A percentile compares a stretch with the other conserved stretches of the same genome.
phyloP scores from a whole-genome alignment of 2,329 filamentous ascomycete species.

The Colletotrichum scovillei region DNA sequence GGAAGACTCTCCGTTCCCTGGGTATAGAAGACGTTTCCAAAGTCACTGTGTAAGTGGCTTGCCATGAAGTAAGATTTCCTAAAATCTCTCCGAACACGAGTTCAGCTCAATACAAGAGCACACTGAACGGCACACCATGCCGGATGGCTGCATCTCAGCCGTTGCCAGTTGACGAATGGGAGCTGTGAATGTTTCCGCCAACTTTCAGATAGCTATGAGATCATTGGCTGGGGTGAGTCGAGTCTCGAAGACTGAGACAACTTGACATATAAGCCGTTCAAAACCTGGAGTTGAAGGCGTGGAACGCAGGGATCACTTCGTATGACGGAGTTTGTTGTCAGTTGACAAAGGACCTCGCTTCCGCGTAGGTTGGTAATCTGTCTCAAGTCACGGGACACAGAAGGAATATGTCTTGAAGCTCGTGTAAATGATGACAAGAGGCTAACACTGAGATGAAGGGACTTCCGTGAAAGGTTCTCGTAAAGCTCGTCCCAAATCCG shows the following conservation, averaged over 20 bases:
- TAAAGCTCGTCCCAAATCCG: not conserved
- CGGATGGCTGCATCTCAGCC: slow-evolving; percentile 19
- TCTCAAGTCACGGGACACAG: not conserved
- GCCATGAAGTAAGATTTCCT: slow-evolving; percentile 35
- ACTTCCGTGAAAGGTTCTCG: not conserved
- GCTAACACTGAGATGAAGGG: too few relatives aligned
- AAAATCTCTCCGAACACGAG: slow-evolving; percentile 27
- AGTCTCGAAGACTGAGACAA: not conserved
- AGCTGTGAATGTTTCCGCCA: not conserved
- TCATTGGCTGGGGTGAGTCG: not conserved
- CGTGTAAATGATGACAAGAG: not conserved
- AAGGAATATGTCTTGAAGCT: not conserved
- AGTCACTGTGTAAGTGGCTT: not conserved
- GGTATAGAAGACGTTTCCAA: too few relatives aligned
- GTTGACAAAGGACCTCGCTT: not conserved
- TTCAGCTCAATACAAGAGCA: slow-evolving; percentile 19
- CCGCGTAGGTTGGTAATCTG: not conserved
- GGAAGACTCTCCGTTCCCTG: too few relatives aligned
- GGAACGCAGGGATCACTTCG: not conserved
- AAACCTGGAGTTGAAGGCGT: not conserved
- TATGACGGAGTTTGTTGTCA: not conserved
- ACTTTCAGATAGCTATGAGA: not conserved
- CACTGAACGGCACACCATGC: not conserved
- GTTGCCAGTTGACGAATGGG: not conserved
- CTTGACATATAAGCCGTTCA: too few relatives aligned